These are phyloP conservation scores for Pythium rhizo-oryzae DNA, from an alignment of 352 stramenopile genomes.

Conservation along the genomic window DNA sequence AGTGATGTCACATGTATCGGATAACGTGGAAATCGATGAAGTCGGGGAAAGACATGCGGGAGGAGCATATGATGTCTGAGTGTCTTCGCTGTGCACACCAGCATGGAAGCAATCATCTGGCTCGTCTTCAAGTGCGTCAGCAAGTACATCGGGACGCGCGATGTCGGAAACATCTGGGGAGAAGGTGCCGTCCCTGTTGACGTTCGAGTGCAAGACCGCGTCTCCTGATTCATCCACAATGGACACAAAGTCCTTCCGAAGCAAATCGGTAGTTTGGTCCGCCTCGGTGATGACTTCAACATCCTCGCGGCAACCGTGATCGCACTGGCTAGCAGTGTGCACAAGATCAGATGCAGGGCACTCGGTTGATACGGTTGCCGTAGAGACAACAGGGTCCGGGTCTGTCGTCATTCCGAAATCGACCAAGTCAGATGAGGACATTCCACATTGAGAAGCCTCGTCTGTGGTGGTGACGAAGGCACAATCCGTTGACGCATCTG, in stretches of 20 bases:
- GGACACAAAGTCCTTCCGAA: not conserved
- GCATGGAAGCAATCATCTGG: not conserved
- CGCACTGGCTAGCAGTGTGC: slow-evolving; percentile 1
- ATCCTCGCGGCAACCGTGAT: not conserved
- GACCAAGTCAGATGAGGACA: too few relatives aligned
- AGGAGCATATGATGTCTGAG: not conserved
- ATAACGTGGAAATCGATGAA: not conserved
- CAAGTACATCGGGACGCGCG: too few relatives aligned
- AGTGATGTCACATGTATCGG: not conserved
- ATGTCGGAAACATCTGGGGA: too few relatives aligned
- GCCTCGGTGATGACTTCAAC: not conserved
- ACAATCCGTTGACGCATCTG: slow-evolving; percentile 9
- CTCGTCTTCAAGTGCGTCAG: not conserved
- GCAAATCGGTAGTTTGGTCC: not conserved
- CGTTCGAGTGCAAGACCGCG: not conserved
- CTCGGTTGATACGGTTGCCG: not conserved
- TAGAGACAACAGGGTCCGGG: not conserved
- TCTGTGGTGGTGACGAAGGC: not conserved
- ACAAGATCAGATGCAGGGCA: not conserved
- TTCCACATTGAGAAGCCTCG: not conserved
- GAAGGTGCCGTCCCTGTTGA: too few relatives aligned
- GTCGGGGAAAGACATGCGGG: not conserved
- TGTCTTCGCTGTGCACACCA: not conserved
- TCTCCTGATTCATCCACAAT: not conserved
- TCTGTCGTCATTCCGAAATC: slow-evolving; percentile 8